phyloP scores from a whole-genome alignment of 495 filamentous ascomycete genomes.

The Penicillium antarcticum region DNA sequence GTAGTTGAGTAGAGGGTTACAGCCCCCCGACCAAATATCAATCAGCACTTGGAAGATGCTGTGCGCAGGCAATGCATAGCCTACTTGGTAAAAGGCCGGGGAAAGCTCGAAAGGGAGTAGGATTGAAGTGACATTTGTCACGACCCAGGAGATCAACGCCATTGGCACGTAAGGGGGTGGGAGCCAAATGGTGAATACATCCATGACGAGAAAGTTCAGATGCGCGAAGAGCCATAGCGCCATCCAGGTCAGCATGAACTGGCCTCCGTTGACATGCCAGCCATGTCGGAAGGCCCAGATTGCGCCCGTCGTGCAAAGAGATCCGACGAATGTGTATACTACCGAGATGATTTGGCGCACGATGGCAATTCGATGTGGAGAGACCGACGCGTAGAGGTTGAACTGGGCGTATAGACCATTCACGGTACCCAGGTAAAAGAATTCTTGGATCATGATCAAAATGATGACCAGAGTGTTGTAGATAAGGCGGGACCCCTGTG shows the following conservation, averaged over 20 bases:
- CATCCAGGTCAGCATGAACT: constrained; percentile 48
- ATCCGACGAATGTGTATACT: constrained; percentile 43
- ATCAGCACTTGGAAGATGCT: constrained; percentile 39
- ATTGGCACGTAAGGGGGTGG: constrained; percentile 42
- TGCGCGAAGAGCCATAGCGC: constrained; percentile 51
- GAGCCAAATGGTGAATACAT: constrained; percentile 45
- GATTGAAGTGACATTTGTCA: constrained; percentile 44
- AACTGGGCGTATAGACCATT: constrained; percentile 42
- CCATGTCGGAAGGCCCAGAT: constrained; percentile 50
- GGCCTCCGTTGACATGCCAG: constrained; percentile 45
- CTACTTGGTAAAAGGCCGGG: constrained; percentile 45
- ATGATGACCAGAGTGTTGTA: constrained; percentile 53
- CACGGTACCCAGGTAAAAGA: constrained; percentile 48
- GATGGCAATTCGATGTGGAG: constrained; percentile 38
- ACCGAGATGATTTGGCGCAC: constrained; percentile 37
- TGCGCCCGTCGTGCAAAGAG: constrained; percentile 40
- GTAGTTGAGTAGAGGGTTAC: constrained; percentile 40
- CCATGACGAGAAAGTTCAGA: constrained; percentile 47
- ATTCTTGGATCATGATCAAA: constrained; percentile 48
- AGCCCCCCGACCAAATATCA: constrained; percentile 49
- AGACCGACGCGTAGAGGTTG: constrained; percentile 37
- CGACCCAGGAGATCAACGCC: constrained; percentile 46
- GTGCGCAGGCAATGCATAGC: constrained; percentile 46
- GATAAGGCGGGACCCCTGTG: constrained; percentile 46
- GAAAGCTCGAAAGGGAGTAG: constrained; percentile 46